Base-by-base conservation (phyloP, 78 protist genomes). In the Cavenderia fasciculata region DNA sequence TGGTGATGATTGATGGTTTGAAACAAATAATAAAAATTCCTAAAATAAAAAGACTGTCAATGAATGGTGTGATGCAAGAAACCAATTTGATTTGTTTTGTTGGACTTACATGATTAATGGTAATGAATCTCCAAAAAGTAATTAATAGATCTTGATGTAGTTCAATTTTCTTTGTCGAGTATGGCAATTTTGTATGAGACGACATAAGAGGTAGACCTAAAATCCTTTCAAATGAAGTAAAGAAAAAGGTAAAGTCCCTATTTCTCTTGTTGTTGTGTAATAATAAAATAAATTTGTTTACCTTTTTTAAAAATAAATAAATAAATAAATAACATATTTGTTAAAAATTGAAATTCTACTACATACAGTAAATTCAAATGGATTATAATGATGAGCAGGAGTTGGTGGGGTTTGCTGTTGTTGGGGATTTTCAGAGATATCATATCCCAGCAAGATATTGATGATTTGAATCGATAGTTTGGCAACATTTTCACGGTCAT, bases 91-190 rank as follows among this genome's bases (percentile, higher is more conserved):
- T 52, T 52, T n/a, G n/a, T n/a, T n/a, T 12, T 52, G 4, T 52
- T 52, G 4, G 11, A 52, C 59, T 4, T 52, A 52, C 59, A 52
- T 84, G 75, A 47, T 84, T 84, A 25, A 52, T 21, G 14, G 92
- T 27, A n/a, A 85, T 52, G 23, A 85, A 69, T 85, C 75, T 49
- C 92, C 92, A 85, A 59, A 85, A 63, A 4, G 85, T 73, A 27
- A 69, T 41, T 12, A 71, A 29, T 19, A 85, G 18, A 61, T 85
- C 92, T 69, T 85, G 92, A 51, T 85, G 92, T 23, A 73, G 12
- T 63, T 73, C 84, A 18, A 85, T 62, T 33, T 85, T 73, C 33
- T 85, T 85, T 0, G 92, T 85, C 11, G 79, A 69, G 23, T 74
- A 12, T 69, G 92, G 92, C 52, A 85, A 29, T 47, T 34, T 43